Evolutionary conservation across 495 filamentous ascomycete genomes (phyloP), one percentile per base, ranked within the genome.

Genomic region (Aspergillus heteromorphus): DNA sequence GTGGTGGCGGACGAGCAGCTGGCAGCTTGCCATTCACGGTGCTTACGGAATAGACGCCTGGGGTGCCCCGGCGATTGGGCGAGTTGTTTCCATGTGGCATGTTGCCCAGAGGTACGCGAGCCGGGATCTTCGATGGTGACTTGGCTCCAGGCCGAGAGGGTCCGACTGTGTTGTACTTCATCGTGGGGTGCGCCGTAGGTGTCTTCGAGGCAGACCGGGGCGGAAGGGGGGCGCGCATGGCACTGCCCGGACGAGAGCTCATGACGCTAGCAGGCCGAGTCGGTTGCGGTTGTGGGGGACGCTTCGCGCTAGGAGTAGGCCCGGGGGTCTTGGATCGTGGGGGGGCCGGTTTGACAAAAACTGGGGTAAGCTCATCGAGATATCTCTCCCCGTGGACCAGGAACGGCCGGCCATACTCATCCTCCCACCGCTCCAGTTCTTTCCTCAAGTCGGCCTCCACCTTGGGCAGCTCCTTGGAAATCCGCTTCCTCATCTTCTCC

Each of bases 401-500:
- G 77, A 97, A 97, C 18, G 92, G 89, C 36, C 91, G 83, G 29
- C 92, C 91, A 64, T 89, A 96, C 55, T 97, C 92, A 53, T 95
- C 87, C 65, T 97, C 95, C 87, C 88, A 99, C 31, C 80, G 72
- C 71, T 95, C 91, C 25, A 99, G 76, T 40, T 80, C 76, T 61
- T 86, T 95, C 56, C 80, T 83, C 40, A 99, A 75, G 9, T 97
- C 91, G 0, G 78, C 77, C 49, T 91, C 87, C 14, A 99, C 77
- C 69, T 93, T 97, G 6, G 93, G 93, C 40, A 99, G 77, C 58
- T 99, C 93, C 70, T 97, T 97, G 14, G 90, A 79, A 54, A 97
- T 95, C 21, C 91, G 78, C 80, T 97, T 99, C 38, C 93, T 83
- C 89, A 96, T 93, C 79, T 96, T 97, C 74, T 99, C 93, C 65